Evolutionary conservation across 2,329 filamentous ascomycete genomes (phyloP).

Genomic region (Periconia digitata): DNA sequence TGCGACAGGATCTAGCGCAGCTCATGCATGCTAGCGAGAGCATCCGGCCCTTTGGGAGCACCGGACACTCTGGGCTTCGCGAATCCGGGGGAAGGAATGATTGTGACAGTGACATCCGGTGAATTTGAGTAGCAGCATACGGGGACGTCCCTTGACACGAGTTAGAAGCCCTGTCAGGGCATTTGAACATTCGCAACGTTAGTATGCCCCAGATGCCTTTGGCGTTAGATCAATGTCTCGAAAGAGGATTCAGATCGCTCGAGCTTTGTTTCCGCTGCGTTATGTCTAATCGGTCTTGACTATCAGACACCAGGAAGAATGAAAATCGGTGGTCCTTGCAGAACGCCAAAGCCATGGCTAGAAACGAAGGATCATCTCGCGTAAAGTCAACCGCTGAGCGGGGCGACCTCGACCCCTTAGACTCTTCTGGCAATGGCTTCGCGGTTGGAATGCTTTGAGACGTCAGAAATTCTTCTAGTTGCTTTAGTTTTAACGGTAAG

Average conservation of each 20-base stretch:
- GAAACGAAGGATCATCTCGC: neutral
- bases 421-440: neutral
- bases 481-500: neutral
- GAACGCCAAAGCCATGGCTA: neutral
- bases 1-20: neutral
- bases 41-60: neutral
- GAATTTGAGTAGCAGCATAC: neutral
- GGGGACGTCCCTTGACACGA: neutral
- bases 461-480: too few relatives aligned
- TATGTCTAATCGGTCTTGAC: too few relatives aligned
- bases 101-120: neutral
- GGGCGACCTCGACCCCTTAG: neutral
- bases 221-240: neutral
- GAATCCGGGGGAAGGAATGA: neutral
- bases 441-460: neutral
- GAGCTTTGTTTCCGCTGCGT: neutral
- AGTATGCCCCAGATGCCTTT: neutral
- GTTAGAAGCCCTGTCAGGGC: neutral
- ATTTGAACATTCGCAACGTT: neutral
- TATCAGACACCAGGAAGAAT: too few relatives aligned
- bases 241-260: neutral
- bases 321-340: neutral
- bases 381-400: neutral
- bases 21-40: neutral
- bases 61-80: neutral